A percentile compares a stretch with the other conserved stretches of the same genome.
These are phyloP conservation scores for Mycena venus DNA, from an alignment of 768 basidiomycete genomes.

Conservation along the genomic window DNA sequence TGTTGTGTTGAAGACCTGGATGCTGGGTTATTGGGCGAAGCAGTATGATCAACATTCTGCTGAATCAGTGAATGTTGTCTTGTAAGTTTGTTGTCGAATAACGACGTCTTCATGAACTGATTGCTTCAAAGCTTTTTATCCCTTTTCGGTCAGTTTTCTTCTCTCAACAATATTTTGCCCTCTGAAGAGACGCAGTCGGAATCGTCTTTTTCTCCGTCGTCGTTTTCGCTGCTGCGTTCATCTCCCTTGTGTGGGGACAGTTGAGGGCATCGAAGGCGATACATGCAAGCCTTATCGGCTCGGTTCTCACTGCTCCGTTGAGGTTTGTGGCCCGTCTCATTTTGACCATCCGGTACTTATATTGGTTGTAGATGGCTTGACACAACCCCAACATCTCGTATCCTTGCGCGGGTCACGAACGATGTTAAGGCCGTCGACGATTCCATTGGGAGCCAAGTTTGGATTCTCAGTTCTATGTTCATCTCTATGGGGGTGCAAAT, in stretches of 20 bases:
- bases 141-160: not conserved
- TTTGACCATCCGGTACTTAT: conserved; percentile 14
- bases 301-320: conserved; percentile 61
- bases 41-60: conserved; percentile 25
- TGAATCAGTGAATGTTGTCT: conserved; percentile 19
- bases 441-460: conserved; percentile 49
- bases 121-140: conserved; percentile 3
- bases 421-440: conserved; percentile 53
- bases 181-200: conserved; percentile 5
- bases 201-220: conserved; percentile 40
- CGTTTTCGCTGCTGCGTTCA: conserved; percentile 41
- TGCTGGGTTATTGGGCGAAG: conserved; percentile 38
- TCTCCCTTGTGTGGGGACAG: conserved; percentile 49
- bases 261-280: conserved; percentile 56
- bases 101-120: not conserved
- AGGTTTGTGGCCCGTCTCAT: conserved; percentile 41
- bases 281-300: conserved; percentile 52
- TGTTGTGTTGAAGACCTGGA: conserved; percentile 29
- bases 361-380: conserved; percentile 48
- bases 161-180: no score
- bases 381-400: conserved; percentile 44
- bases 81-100: not conserved
- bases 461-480: conserved; percentile 41
- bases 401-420: conserved; percentile 63
- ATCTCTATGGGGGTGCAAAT: conserved; percentile 46